Evolutionary conservation across 148 eudicot species (phyloP).

Genomic region (Linanthus parryae): DNA sequence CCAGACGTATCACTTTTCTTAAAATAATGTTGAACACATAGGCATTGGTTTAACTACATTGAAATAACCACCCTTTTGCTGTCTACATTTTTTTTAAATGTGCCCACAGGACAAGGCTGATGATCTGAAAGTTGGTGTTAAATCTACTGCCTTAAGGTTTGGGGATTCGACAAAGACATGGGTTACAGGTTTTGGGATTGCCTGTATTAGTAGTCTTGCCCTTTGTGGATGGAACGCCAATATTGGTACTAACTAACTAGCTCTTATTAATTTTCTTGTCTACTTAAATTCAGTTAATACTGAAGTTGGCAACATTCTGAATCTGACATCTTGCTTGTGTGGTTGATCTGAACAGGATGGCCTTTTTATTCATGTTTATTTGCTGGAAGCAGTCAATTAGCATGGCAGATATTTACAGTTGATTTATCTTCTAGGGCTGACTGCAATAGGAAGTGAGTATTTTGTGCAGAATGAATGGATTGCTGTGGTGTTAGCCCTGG

Average conservation of each 20-base stretch:
- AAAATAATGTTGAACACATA: too few relatives aligned
- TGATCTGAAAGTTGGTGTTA: slow-evolving; percentile 82
- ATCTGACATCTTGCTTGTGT: too few relatives aligned
- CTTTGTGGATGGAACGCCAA: slow-evolving; percentile 74
- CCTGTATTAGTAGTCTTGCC: slow-evolving; percentile 68
- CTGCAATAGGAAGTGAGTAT: slow-evolving; percentile 76
- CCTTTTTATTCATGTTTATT: slow-evolving; percentile 63
- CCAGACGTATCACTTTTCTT: too few relatives aligned
- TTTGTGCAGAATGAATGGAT: not conserved
- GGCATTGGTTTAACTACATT: too few relatives aligned
- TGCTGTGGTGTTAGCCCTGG: not conserved
- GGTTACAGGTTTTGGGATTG: slow-evolving; percentile 75
- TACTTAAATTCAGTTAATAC: too few relatives aligned
- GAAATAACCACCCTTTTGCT: not conserved
- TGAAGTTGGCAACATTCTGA: too few relatives aligned
- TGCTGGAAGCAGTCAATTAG: slow-evolving; percentile 66
- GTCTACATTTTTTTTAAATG: not conserved
- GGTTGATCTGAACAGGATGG: slow-evolving; percentile 57
- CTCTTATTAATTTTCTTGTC: too few relatives aligned
- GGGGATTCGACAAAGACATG: slow-evolving; percentile 79
- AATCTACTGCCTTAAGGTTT: slow-evolving; percentile 91
- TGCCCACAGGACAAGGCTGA: slow-evolving; percentile 81
- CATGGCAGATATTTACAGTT: slow-evolving; percentile 81
- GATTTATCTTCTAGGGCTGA: slow-evolving; percentile 73
- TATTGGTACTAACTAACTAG: slow-evolving; percentile 47